phyloP scores from a whole-genome alignment of 805 yeast genomes.

The Schizosaccharomyces pombe region DNA sequence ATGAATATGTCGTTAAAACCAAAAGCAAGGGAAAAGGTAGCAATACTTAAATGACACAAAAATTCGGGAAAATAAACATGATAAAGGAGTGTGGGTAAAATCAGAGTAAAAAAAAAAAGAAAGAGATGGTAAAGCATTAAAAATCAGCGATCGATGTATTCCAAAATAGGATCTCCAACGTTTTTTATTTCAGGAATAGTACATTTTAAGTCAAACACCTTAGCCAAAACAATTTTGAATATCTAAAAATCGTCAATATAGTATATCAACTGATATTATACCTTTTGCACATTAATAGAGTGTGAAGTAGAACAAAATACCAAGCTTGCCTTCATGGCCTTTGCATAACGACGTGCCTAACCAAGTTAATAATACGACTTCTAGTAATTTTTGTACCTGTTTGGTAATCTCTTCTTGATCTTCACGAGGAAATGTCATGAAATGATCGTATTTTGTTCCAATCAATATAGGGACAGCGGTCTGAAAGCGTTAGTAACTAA shows the following conservation, averaged over 20 bases:
- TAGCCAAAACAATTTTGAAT: slow-evolving; percentile 70
- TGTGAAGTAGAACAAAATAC: slow-evolving; percentile 80
- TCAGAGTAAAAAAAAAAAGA: not conserved
- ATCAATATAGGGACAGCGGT: slow-evolving; percentile 77
- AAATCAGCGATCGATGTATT: slow-evolving; percentile 23
- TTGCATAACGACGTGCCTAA: slow-evolving; percentile 53
- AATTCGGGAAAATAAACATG: no score
- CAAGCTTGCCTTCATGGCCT: slow-evolving; percentile 64
- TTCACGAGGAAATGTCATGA: slow-evolving; percentile 50
- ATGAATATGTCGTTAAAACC: no score
- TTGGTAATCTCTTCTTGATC: slow-evolving; percentile 69
- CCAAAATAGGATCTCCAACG: slow-evolving; percentile 75
- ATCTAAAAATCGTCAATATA: slow-evolving; percentile 18
- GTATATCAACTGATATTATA: not conserved
- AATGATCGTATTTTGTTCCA: slow-evolving; percentile 82
- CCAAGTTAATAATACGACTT: not conserved
- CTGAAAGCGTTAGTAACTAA: slow-evolving; percentile 5
- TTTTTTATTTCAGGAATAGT: slow-evolving; percentile 63
- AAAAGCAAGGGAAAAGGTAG: no score
- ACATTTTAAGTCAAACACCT: slow-evolving; percentile 67
- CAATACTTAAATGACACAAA: no score
- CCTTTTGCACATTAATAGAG: slow-evolving; percentile 73
- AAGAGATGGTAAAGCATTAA: not conserved
- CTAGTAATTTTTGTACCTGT: slow-evolving; percentile 17
- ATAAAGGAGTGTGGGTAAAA: no score